These are phyloP conservation scores for Pyrenopolyporus hunteri DNA, from an alignment of 495 filamentous ascomycete genomes.

Conservation along the genomic window DNA sequence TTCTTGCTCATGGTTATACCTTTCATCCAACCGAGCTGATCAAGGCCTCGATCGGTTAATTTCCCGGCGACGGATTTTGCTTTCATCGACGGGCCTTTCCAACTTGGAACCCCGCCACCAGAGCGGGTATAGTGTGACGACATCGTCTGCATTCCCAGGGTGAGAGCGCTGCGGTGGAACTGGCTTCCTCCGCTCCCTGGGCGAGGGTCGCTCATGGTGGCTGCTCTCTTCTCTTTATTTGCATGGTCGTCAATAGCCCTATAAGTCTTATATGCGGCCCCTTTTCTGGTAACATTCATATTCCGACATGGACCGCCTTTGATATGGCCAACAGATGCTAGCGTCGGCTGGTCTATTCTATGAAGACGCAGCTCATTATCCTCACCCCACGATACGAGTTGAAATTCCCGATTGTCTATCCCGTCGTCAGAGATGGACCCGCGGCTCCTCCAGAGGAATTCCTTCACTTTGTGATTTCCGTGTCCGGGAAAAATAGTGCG, in stretches of 20 bases:
- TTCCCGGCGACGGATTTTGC: conserved; percentile 61
- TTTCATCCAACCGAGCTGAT: conserved; percentile 89
- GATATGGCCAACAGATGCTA: conserved; percentile 76
- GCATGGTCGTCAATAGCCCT: conserved; percentile 64
- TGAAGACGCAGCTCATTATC: conserved; percentile 85
- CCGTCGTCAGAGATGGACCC: conserved; percentile 70
- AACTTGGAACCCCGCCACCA: conserved; percentile 40
- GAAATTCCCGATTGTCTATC: conserved; percentile 89
- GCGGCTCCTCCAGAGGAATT: conserved; percentile 89
- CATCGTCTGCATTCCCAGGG: conserved; percentile 50
- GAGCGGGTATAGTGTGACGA: conserved; percentile 48
- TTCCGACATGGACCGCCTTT: conserved; percentile 69
- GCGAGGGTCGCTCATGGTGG: conserved; percentile 59
- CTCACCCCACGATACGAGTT: conserved; percentile 90
- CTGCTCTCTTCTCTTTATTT: conserved; percentile 48
- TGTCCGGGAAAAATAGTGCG: conserved; percentile 82
- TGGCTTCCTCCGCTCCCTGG: conserved; percentile 48
- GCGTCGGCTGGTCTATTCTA: conserved; percentile 66
- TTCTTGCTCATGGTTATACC: conserved; percentile 82
- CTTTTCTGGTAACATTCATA: conserved; percentile 77
- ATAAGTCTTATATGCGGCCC: conserved; percentile 86
- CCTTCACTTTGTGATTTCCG: conserved; percentile 80
- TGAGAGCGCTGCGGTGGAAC: conserved; percentile 50
- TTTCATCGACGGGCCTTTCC: conserved; percentile 67
- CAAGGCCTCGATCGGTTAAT: conserved; percentile 62